Evolutionary conservation across 345 rosid genomes (phyloP).

Genomic region (Pugionium cornutum): DNA sequence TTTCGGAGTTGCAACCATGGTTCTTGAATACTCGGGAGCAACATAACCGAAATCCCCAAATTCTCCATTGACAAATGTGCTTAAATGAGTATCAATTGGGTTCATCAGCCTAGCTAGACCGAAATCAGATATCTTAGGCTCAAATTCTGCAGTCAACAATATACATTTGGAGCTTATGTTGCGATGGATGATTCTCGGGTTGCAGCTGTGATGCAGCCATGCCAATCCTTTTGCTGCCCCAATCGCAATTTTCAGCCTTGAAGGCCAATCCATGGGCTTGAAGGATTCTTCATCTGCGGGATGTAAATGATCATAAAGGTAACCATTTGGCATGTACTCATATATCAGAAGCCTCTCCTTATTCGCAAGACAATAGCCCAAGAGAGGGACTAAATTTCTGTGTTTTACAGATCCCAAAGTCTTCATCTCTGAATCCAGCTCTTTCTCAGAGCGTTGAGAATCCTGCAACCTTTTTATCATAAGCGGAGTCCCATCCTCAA

Average conservation of each 20-base stretch:
- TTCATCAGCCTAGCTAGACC: slow-evolving; percentile 98
- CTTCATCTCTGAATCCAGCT: slow-evolving; percentile 75
- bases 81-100: slow-evolving; percentile 88
- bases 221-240: slow-evolving; percentile 88
- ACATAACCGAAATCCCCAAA: slow-evolving; percentile 96
- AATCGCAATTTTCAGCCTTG: slow-evolving; percentile 80
- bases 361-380: slow-evolving; percentile 73
- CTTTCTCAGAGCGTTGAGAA: slow-evolving; percentile 84
- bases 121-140: slow-evolving; percentile 90
- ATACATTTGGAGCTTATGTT: slow-evolving; percentile 95
- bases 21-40: slow-evolving; percentile 86
- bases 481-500: slow-evolving; percentile 67
- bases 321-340: slow-evolving; percentile 72
- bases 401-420: slow-evolving; percentile 83
- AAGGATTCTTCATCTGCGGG: slow-evolving; percentile 44
- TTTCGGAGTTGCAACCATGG: slow-evolving; percentile 86
- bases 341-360: slow-evolving; percentile 83
- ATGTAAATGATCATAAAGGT: slow-evolving; percentile 63
- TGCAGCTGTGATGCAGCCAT: slow-evolving; percentile 96
- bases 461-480: slow-evolving; percentile 93
- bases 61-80: slow-evolving; percentile 96
- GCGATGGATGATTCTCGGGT: slow-evolving; percentile 90
- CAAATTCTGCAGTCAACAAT: slow-evolving; percentile 70
- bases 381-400: slow-evolving; percentile 80
- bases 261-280: slow-evolving; percentile 77